Conservation (phyloP, 257 asterid genomes). For the Ophiorrhiza pumila region DNA sequence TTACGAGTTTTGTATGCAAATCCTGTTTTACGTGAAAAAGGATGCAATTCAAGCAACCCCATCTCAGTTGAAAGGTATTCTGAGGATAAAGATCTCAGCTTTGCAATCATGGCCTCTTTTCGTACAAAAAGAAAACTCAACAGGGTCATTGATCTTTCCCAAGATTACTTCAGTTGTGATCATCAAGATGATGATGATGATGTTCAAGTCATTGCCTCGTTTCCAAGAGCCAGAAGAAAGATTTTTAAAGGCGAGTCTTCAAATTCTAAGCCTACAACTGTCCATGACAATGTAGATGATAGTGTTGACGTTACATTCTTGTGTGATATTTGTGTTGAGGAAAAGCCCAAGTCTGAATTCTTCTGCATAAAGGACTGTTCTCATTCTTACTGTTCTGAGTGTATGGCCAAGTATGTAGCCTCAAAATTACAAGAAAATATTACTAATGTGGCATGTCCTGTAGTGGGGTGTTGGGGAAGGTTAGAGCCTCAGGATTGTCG, state of each 20-base stretch:
- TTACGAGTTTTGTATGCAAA: background rate
- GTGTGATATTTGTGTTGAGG: slow-evolving; percentile 22
- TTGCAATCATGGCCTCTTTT: slow-evolving; percentile 6
- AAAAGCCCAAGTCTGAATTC: background rate
- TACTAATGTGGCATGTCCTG: slow-evolving; percentile 41
- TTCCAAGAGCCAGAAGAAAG: background rate
- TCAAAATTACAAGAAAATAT: slow-evolving; percentile 48
- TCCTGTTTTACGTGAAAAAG: background rate
- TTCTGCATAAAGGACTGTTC: slow-evolving; percentile 10
- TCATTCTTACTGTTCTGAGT: slow-evolving; percentile 49
- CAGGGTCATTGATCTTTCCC: slow-evolving; percentile 14
- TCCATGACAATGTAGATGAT: background rate
- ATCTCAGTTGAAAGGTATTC: slow-evolving; percentile 9
- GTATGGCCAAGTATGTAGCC: slow-evolving; percentile 44
- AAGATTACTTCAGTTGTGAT: background rate
- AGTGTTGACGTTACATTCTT: background rate
- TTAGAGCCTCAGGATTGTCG: slow-evolving; percentile 56
- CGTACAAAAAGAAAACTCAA: background rate
- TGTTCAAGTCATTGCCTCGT: background rate
- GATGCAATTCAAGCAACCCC: slow-evolving; percentile 3
- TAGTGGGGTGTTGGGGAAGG: slow-evolving; percentile 39
- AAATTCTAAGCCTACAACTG: slow-evolving; percentile 10
- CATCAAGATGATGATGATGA: slow-evolving; percentile 8
- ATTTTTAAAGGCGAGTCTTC: slow-evolving; percentile 48
- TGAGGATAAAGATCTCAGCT: background rate